These are phyloP conservation scores for Fonsecaea nubica DNA, from an alignment of 2,329 filamentous ascomycete genomes.

Conservation along the genomic window DNA sequence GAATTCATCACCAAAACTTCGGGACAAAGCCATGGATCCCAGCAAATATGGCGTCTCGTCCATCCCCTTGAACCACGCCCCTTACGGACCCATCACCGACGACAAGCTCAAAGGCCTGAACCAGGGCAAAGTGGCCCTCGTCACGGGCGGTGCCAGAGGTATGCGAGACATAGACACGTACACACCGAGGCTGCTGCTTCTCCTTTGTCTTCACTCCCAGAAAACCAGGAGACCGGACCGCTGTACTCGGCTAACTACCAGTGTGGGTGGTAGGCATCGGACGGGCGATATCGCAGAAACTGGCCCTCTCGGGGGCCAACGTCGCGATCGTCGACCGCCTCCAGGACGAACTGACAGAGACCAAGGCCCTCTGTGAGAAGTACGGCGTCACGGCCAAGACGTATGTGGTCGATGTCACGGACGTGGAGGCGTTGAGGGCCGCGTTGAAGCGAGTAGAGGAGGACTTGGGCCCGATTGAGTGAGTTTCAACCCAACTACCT, in stretches of 20 bases:
- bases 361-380: slow-evolving; percentile 25
- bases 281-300: slow-evolving; percentile 40
- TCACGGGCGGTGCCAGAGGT: slow-evolving; percentile 42
- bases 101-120: slow-evolving; percentile 30
- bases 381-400: slow-evolving; percentile 32
- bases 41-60: slow-evolving; percentile 27
- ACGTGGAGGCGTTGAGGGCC: slow-evolving; percentile 33
- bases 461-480: slow-evolving; percentile 33
- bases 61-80: slow-evolving; percentile 32
- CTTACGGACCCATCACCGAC: slow-evolving; percentile 29
- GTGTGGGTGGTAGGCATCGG: slow-evolving; percentile 33
- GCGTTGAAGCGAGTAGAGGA: slow-evolving; percentile 17
- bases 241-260: no score
- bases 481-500: no score
- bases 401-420: slow-evolving; percentile 41
- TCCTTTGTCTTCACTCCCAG: no score
- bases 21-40: slow-evolving; percentile 26
- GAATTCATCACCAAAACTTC: not conserved
- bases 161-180: not conserved
- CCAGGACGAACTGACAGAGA: slow-evolving; percentile 28
- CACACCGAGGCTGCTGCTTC: no score
- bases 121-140: slow-evolving; percentile 38
- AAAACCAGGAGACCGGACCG: not conserved
- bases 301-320: slow-evolving; percentile 38
- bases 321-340: slow-evolving; percentile 41